phyloP scores from a whole-genome alignment of 2,329 filamentous ascomycete genomes.

The Venturia carpophila region DNA sequence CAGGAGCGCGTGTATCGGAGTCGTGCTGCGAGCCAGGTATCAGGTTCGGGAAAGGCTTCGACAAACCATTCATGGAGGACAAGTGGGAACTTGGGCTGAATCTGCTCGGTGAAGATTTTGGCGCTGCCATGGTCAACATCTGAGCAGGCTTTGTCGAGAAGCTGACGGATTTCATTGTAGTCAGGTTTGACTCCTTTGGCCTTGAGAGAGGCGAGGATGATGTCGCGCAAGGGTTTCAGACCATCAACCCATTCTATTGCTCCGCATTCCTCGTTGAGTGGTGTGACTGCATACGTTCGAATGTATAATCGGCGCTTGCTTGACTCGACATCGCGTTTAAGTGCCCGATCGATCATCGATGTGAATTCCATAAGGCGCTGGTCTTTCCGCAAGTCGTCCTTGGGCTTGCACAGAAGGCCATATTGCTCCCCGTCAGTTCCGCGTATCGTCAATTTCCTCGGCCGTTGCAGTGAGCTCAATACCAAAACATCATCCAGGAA shows the following conservation, averaged over 20 bases:
- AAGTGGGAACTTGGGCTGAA: constrained; percentile 63
- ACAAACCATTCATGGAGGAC: constrained; percentile 93
- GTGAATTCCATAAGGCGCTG: constrained; percentile 99
- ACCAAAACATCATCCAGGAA: constrained; percentile 87
- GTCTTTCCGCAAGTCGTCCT: constrained; percentile 94
- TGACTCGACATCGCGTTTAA: constrained; percentile 86
- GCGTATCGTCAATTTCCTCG: constrained; percentile 77
- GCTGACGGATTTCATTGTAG: constrained; percentile 56
- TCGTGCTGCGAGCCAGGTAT: constrained; percentile 82
- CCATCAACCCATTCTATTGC: constrained; percentile 99
- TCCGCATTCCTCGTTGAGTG: constrained; percentile 93
- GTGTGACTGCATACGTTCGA: constrained; percentile 93
- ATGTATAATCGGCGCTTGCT: constrained; percentile 89
- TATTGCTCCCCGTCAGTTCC: constrained; percentile 86
- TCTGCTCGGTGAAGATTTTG: constrained; percentile 60
- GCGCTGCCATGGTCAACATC: constrained; percentile 48
- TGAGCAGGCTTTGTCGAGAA: constrained; percentile 58
- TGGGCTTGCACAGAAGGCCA: constrained; percentile 90
- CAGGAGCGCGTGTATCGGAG: constrained; percentile 86
- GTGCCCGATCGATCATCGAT: constrained; percentile 87
- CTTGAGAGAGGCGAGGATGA: constrained; percentile 70
- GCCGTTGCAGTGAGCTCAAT: constrained; percentile 83
- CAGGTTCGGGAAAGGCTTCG: constrained; percentile 87
- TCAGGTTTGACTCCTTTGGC: constrained; percentile 61
- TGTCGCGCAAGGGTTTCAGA: constrained; percentile 86